Percentiles rank a stretch among this genome's conserved stretches.
Conservation (phyloP, 306 rosid genomes). For the Castanea mollissima region DNA sequence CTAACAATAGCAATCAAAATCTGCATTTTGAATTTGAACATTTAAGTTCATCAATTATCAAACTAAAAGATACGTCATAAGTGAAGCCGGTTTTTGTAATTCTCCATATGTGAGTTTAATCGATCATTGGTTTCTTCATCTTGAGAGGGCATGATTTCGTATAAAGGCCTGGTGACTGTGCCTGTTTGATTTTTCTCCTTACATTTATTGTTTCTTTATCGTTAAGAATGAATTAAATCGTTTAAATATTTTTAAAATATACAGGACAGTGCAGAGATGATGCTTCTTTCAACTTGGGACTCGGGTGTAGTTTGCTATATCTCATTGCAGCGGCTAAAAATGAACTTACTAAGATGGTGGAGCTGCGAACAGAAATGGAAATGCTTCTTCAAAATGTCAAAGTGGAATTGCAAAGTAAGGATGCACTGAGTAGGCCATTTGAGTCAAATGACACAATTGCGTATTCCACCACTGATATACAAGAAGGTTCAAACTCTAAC, state of each 20-base stretch:
- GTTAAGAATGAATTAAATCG: background rate
- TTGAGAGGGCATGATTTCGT: background rate
- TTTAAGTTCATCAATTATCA: background rate
- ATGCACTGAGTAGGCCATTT: slow-evolving; percentile 20
- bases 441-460: slow-evolving; percentile 38
- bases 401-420: slow-evolving; percentile 45
- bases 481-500: slow-evolving; percentile 42
- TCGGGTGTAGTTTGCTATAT: slow-evolving; percentile 70
- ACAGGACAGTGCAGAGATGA: slow-evolving; percentile 48
- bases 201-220: background rate
- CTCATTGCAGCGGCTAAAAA: slow-evolving; percentile 62
- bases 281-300: slow-evolving; percentile 71
- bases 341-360: slow-evolving; percentile 68
- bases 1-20: background rate
- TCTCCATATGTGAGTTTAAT: background rate
- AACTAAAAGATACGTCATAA: background rate
- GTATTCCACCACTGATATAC: slow-evolving; percentile 44
- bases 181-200: background rate
- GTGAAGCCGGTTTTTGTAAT: background rate
- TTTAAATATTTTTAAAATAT: background rate
- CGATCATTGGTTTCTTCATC: background rate
- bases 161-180: background rate
- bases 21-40: background rate
- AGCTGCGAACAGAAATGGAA: slow-evolving; percentile 75
- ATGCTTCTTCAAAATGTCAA: slow-evolving; percentile 56